Evolutionary conservation across 441 rosid genomes (phyloP), one percentile per base, ranked within the genome.

Genomic region (Populus hybrid): DNA sequence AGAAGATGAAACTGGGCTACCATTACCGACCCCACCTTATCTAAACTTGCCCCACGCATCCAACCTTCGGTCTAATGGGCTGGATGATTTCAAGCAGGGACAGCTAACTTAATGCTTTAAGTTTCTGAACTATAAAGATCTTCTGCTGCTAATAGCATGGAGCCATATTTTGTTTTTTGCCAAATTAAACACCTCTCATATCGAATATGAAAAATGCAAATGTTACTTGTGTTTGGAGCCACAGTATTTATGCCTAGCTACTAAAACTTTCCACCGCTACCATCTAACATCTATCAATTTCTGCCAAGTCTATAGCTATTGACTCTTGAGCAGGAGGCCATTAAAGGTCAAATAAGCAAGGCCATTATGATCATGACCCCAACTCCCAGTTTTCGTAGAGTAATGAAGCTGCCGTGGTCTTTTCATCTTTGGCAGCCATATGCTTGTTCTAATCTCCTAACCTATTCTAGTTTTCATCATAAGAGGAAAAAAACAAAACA

Each of bases 261-360:
- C 34, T 71, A 3, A 26, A 26, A 8, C 59, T 50, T 32, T 71
- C 74, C 38, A 38, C 8, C 63, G 66, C 28, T 10, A 61, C 66
- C 66, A 61, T 21, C 66, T 5, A 23, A 3, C 10, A 57, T 20
- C 63, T 26, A 23, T 9, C 26, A 38, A 12, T 24, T 26, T 35
- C 36, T 24, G 36, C 8, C 6, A 26, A 8, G 14, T 26, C 64
- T 12, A 12, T 75, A 63, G 77, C 79, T 69, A 67, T 57, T 69
- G 71, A 72, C 74, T 57, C 77, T 64, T 67, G 38, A 64, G 61
- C 67, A 70, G 71, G 65, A 32, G 24, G 74, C 53, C 69, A 30
- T 57, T 11, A 18, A 72, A 38, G 18, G 61, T 57, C 35, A 23
- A 38, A 10, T n/a, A 57, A 57, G 67, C 63, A 20, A 20, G 24